Evolutionary conservation across 2,329 filamentous ascomycete genomes (phyloP), one percentile per base, ranked within the genome.

Genomic region (Huntiella savannae): DNA sequence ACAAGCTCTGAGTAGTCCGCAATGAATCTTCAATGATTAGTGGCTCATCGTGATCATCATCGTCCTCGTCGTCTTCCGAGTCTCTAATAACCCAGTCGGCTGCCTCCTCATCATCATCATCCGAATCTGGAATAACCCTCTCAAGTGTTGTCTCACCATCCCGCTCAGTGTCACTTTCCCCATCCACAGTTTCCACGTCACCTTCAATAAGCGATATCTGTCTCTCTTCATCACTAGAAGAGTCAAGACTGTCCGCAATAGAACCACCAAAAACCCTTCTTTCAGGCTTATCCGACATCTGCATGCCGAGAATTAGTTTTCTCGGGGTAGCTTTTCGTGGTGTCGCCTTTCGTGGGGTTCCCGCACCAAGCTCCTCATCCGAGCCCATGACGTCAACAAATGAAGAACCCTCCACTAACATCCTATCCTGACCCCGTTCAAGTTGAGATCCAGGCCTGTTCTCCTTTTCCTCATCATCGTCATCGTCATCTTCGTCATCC

Each of bases 401-500:
- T 8, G 22, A 28, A 28, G 22, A 1, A 7, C 22, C 22, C 22
- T 28, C 22, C 22, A 28, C 8, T 28, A 28, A 28, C 22, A 28
- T 28, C 8, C 22, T 6, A 28, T 28, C 22, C 8, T 8, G 22
- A 8, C 5, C 22, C 22, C 22, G 22, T 8, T 28, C 22, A 28
- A 28, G 22, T 11, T 15, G 6, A 36, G 15, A 7, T 15, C 13
- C 15, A 5, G 34, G 34, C 11, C 34, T n/a, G 15, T 36, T n/a
- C 34, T 36, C 34, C 34, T n/a, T 36, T 12, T 36, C 12, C 12
- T 10, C 33, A 28, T 34, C 32, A 16, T 36, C 37, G 4, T 15
- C 12, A 11, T 47, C 37, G 19, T 47, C 39, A 5, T 49, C 47
- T 32, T 41, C 42, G 16, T 55, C 61, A 6, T 63, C 63, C 32